Evolutionary conservation across 306 rosid species (phyloP), one percentile per base, ranked within the genome.

Genomic region (Adenanthera pavonina): DNA sequence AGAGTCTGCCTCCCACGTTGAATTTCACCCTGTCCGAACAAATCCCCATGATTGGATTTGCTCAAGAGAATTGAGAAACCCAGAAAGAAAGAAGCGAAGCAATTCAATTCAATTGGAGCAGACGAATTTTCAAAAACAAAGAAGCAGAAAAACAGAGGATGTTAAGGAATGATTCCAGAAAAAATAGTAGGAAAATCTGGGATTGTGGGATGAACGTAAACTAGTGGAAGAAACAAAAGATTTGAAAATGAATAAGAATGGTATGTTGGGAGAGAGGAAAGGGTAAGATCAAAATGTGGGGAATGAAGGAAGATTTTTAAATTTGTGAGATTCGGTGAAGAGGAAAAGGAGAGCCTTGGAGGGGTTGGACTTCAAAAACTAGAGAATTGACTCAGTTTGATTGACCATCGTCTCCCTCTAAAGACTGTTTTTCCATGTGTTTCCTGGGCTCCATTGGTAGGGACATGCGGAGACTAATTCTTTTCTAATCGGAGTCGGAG

Each of bases 1-100:
- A 91, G 46, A 83, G 71, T 83, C 90, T 88, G 68, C 93, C 93
- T 73, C 95, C 92, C 3, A 91, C 92, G 38, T 91, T 91, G 84
- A 91, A 86, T 80, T 82, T 88, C 59, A 91, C 84, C 72, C 77
- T 81, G 86, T 91, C 91, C 66, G 62, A 82, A 75, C 75, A 89
- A 66, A 78, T 79, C 68, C 89, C 89, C 92, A 89, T 91, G 77
- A 70, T 77, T 43, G 69, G 80, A 64, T 83, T 80, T 38, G 44
- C 52, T 52, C 13, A 13, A 10, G 69, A 83, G 72, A 71, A 56
- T 17, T n/a, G 48, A 69, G 46, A 87, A 76, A 65, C 79, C 77
- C 83, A 82, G 72, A 44, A 43, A 74, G 70, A 53, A 60, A 34
- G 19, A 57, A n/a, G n/a, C n/a, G 61, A 72, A 33, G 43, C 4